These are phyloP conservation scores for Sporothrix pallida DNA, from an alignment of 2,329 filamentous ascomycete species.

Conservation along the genomic window DNA sequence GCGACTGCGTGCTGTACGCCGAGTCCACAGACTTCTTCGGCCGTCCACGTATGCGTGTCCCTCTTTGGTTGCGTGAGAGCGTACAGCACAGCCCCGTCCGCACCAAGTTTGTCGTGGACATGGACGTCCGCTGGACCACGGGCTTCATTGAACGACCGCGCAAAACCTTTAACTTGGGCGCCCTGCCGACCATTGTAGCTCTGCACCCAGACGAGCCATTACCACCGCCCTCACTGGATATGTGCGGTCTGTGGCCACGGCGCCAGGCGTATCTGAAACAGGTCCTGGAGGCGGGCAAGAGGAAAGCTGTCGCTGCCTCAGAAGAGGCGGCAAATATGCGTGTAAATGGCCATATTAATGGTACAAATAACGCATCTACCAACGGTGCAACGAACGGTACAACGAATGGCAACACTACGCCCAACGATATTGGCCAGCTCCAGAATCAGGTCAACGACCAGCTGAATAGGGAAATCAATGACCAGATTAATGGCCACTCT, in stretches of 20 bases:
- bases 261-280: slow-evolving; percentile 40
- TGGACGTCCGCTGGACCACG: slow-evolving; percentile 56
- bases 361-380: background rate
- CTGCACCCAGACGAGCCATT: slow-evolving; percentile 47
- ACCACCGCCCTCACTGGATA: slow-evolving; percentile 23
- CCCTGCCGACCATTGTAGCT: slow-evolving; percentile 53
- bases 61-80: slow-evolving; percentile 47
- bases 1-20: slow-evolving; percentile 47
- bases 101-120: slow-evolving; percentile 57
- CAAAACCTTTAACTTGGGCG: slow-evolving; percentile 48
- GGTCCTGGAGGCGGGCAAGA: slow-evolving; percentile 28
- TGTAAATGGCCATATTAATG: background rate
- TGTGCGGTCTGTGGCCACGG: slow-evolving; percentile 30
- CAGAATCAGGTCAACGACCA: slow-evolving; percentile 29
- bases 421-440: slow-evolving; percentile 22
- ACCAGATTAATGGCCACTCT: slow-evolving; percentile 31
- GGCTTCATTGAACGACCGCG: slow-evolving; percentile 47
- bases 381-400: slow-evolving; percentile 9
- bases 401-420: slow-evolving; percentile 13
- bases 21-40: slow-evolving; percentile 52
- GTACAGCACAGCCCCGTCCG: slow-evolving; percentile 40
- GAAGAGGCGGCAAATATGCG: background rate
- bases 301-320: background rate
- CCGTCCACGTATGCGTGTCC: slow-evolving; percentile 44
- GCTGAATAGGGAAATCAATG: slow-evolving; percentile 34